Percentiles rank a stretch among this genome's conserved stretches.
These are phyloP conservation scores for Salix exigua DNA, from an alignment of 345 rosid genomes.

Conservation along the genomic window DNA sequence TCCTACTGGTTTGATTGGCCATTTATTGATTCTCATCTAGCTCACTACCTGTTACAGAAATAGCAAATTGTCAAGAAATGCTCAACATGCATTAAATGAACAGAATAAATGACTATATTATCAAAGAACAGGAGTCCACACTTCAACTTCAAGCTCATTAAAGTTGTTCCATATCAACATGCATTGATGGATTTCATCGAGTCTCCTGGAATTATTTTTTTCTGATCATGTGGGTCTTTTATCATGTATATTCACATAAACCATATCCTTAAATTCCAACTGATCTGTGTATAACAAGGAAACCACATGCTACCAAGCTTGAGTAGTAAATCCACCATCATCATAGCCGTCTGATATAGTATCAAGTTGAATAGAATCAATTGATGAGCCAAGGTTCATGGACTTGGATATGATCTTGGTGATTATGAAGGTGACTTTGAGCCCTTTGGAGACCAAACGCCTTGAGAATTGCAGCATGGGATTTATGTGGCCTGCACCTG, in stretches of 20 bases:
- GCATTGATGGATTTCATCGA: no score
- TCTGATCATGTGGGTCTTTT: no score
- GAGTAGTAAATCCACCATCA: neutral
- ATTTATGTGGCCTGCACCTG: conserved; percentile 21
- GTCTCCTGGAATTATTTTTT: no score
- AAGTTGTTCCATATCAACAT: conserved; percentile 8
- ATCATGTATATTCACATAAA: no score
- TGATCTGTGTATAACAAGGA: no score
- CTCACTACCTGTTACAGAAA: conserved; percentile 14
- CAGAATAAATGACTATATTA: no score
- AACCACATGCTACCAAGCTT: neutral
- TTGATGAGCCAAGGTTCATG: conserved; percentile 9
- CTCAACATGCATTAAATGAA: no score
- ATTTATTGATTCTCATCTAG: conserved; percentile 21
- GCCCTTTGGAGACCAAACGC: conserved; percentile 20
- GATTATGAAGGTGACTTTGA: conserved; percentile 1
- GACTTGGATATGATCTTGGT: conserved; percentile 17
- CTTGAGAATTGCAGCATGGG: conserved; percentile 24
- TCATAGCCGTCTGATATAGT: conserved; percentile 22
- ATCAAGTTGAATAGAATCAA: conserved; percentile 7
- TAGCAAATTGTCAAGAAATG: neutral
- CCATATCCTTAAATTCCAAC: no score
- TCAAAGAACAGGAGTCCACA: neutral
- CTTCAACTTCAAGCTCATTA: conserved; percentile 13
- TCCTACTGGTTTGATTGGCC: conserved; percentile 23